Evolutionary conservation across 176 grass and related monocot genomes (phyloP).

Genomic region (Hordeum marinum): DNA sequence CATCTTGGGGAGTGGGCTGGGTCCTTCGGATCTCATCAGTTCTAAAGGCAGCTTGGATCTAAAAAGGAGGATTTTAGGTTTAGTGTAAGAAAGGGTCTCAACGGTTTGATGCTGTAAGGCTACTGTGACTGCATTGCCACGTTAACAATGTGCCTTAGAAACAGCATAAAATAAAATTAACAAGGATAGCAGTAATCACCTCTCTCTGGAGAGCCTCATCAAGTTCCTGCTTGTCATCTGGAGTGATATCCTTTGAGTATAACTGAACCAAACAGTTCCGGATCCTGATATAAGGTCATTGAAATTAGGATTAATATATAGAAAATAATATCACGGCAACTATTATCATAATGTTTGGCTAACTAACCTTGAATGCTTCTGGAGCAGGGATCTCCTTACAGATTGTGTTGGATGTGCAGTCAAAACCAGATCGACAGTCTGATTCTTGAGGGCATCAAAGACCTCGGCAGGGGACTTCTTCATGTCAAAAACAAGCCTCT

Average conservation of each 20-base stretch:
- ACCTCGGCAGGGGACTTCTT: conserved; percentile 68
- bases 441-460: conserved; percentile 73
- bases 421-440: conserved; percentile 71
- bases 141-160: background rate
- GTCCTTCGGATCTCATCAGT: conserved; percentile 83
- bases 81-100: conserved; percentile 11
- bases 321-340: background rate
- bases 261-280: conserved; percentile 66
- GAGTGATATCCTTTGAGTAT: conserved; percentile 69
- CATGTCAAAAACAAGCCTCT: conserved; percentile 57
- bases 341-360: background rate
- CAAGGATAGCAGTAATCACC: conserved; percentile 23
- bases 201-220: conserved; percentile 85
- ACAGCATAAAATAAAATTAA: conserved; percentile 9
- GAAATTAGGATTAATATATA: background rate
- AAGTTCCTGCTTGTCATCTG: conserved; percentile 83
- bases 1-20: conserved; percentile 79
- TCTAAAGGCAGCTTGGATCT: conserved; percentile 93
- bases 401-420: conserved; percentile 80
- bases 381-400: conserved; percentile 65
- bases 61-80: conserved; percentile 11
- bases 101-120: background rate
- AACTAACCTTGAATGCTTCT: conserved; percentile 71
- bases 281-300: conserved; percentile 41
- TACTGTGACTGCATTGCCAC: background rate